Percentiles rank a stretch among this genome's conserved stretches.
phyloP scores from a whole-genome alignment of 1,284 basidiomycete species.

The Ustilago nuda region DNA sequence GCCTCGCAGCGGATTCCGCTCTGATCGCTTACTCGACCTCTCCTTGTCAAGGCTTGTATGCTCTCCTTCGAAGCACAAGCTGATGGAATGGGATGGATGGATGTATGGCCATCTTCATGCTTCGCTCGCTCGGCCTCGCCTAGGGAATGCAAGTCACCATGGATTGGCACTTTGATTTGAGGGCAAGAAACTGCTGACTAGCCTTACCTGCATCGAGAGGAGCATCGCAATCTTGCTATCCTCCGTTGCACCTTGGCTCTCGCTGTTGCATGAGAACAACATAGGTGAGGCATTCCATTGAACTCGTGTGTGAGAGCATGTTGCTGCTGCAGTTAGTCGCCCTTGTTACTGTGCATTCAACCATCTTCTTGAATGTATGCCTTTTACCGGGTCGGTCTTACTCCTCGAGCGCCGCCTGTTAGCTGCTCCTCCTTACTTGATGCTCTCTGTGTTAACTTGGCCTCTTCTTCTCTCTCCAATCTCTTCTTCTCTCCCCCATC shows the following conservation, averaged over 20 bases:
- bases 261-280: constrained; percentile 2
- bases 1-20: constrained; percentile 15
- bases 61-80: background rate
- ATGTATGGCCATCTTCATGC: constrained; percentile 1
- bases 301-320: constrained; percentile 2
- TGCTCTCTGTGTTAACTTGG: background rate
- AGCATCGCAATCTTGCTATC: background rate
- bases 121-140: constrained; percentile 17
- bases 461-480: background rate
- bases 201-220: constrained; percentile 13
- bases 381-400: background rate
- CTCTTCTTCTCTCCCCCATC: constrained; percentile 14
- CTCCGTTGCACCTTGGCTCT: constrained; percentile 3
- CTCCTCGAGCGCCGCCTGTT: constrained; percentile 8
- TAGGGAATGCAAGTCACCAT: constrained; percentile 29
- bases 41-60: too few relatives aligned
- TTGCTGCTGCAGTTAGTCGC: constrained; percentile 6
- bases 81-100: background rate
- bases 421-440: constrained; percentile 4
- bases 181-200: constrained; percentile 17
- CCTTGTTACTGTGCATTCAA: background rate
- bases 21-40: constrained; percentile 2
- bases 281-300: constrained; percentile 9
- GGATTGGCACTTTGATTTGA: constrained; percentile 7
- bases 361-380: background rate